Conservation (phyloP, 2,329 filamentous ascomycete species). For the Furcasterigmium sp. region DNA sequence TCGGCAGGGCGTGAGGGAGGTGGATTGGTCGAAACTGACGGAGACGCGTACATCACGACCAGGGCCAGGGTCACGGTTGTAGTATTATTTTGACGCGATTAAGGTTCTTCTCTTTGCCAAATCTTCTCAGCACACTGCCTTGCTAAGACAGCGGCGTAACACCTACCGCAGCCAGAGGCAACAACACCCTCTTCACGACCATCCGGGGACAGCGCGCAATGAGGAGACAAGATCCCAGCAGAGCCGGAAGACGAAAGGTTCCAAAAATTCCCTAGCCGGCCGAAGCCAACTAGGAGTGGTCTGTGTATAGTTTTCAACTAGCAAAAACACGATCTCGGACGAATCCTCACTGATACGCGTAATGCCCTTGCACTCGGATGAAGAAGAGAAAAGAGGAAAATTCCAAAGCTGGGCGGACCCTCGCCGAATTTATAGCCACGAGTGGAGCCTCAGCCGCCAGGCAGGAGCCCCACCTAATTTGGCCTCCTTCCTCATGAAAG, state of each 20-base stretch:
- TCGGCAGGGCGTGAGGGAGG: conserved; percentile 3
- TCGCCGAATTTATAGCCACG: too few species aligned
- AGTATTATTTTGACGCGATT: too few species aligned
- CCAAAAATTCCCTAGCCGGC: conserved; percentile 78
- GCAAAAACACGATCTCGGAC: conserved; percentile 85
- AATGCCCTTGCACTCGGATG: conserved; percentile 71
- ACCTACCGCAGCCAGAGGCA: too few species aligned
- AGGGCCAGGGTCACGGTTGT: too few species aligned
- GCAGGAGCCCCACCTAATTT: too few species aligned
- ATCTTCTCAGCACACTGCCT: too few species aligned
- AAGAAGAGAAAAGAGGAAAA: conserved; percentile 36
- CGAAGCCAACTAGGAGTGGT: conserved; percentile 68
- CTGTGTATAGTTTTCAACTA: conserved; percentile 83
- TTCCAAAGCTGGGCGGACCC: too few species aligned
- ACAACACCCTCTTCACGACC: not conserved
- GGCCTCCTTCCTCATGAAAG: too few species aligned
- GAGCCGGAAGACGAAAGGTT: conserved; percentile 29
- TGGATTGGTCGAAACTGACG: conserved; percentile 3
- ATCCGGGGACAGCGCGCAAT: not conserved
- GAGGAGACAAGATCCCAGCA: not conserved
- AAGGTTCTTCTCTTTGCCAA: too few species aligned
- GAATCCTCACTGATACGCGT: conserved; percentile 82
- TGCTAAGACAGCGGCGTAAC: too few species aligned
- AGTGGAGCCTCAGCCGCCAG: too few species aligned
- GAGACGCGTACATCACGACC: too few species aligned